Evolutionary conservation across 495 filamentous ascomycete species (phyloP).

Genomic region (Xylaria cubensis): DNA sequence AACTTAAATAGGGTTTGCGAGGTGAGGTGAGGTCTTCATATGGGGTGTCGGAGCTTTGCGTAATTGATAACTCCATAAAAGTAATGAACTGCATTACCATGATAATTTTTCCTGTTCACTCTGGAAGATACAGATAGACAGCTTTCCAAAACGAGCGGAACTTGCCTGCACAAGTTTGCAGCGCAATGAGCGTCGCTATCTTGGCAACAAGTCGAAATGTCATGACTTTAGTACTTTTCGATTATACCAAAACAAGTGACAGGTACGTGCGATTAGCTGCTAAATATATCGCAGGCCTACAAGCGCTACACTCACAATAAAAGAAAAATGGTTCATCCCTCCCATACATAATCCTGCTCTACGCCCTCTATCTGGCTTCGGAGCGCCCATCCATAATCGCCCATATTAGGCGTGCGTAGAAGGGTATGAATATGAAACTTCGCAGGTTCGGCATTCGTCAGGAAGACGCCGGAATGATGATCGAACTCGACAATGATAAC

Average conservation of each 20-base stretch:
- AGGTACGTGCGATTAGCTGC: neutral
- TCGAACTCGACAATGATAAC: slow-evolving; percentile 79
- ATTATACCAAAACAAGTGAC: no score
- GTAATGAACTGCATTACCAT: neutral
- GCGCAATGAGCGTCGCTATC: neutral
- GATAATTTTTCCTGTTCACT: neutral
- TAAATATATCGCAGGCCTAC: neutral
- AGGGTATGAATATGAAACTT: slow-evolving; percentile 81
- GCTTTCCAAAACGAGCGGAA: neutral
- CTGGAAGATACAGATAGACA: neutral
- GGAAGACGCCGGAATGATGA: slow-evolving; percentile 79
- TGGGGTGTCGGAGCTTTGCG: neutral
- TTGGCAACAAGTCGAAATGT: neutral
- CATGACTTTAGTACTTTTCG: no score
- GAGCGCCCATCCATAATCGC: slow-evolving; percentile 71
- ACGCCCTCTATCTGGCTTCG: slow-evolving; percentile 36
- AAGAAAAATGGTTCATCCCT: slow-evolving; percentile 29
- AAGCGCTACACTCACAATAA: neutral
- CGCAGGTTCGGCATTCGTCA: slow-evolving; percentile 73
- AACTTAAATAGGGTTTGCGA: neutral
- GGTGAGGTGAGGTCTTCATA: neutral
- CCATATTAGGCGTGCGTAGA: slow-evolving; percentile 71
- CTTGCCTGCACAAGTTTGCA: neutral
- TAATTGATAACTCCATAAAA: neutral
- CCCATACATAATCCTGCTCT: slow-evolving; percentile 53